Conservation (phyloP, 768 basidiomycete genomes). For the Collybia mongolica region DNA sequence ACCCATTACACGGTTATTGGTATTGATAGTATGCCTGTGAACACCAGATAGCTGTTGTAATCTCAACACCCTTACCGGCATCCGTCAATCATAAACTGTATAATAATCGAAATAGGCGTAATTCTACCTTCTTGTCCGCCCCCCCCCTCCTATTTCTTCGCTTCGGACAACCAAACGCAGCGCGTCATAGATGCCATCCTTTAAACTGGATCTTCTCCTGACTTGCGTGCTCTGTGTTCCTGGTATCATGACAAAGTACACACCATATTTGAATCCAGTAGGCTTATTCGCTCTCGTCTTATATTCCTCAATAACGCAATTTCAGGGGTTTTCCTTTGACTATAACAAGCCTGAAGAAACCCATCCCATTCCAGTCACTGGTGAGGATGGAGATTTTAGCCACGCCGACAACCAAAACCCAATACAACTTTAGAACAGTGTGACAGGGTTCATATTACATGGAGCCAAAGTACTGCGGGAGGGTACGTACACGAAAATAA, state of each 20-base stretch:
- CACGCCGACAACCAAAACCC: too few relatives aligned
- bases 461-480: constrained; percentile 28
- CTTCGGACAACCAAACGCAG: background rate
- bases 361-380: constrained; percentile 30
- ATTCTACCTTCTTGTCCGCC: too few relatives aligned
- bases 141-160: background rate
- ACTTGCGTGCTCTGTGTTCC: background rate
- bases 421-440: constrained; percentile 29
- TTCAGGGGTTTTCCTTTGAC: constrained; percentile 36
- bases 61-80: too few relatives aligned
- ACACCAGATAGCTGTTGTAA: too few relatives aligned
- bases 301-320: background rate
- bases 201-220: background rate
- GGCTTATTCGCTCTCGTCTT: constrained; percentile 6
- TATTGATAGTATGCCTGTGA: too few relatives aligned
- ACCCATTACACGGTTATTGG: too few relatives aligned
- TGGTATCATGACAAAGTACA: constrained; percentile 11
- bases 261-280: constrained; percentile 18
- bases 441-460: constrained; percentile 32
- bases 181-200: too few relatives aligned
- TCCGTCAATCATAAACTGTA: too few relatives aligned
- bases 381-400: constrained; percentile 11
- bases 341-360: constrained; percentile 25
- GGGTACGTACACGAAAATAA: constrained; percentile 20
- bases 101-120: too few relatives aligned